Evolutionary conservation across 495 filamentous ascomycete species (phyloP).

Genomic region (Aspergillus cristatus): DNA sequence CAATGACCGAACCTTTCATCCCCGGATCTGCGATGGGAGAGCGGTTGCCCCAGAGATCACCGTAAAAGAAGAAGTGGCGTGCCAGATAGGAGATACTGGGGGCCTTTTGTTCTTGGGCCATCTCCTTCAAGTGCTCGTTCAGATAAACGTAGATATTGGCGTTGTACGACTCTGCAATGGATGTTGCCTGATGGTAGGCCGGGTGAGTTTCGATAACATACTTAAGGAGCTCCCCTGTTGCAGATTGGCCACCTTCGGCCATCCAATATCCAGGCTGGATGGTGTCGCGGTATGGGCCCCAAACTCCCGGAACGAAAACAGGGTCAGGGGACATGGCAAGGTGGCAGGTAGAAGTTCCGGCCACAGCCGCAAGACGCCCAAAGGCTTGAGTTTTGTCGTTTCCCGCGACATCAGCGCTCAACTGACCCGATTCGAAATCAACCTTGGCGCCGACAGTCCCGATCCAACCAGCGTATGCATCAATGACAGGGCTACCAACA

Average conservation of each 20-base stretch:
- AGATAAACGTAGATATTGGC: slow-evolving; percentile 89
- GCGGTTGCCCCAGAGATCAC: slow-evolving; percentile 95
- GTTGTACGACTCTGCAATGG: slow-evolving; percentile 66
- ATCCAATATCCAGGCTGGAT: slow-evolving; percentile 88
- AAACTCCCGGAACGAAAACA: slow-evolving; percentile 88
- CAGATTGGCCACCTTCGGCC: slow-evolving; percentile 92
- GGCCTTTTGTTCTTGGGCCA: slow-evolving; percentile 55
- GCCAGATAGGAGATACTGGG: slow-evolving; percentile 75
- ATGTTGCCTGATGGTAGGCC: slow-evolving; percentile 66
- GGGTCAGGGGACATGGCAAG: slow-evolving; percentile 87
- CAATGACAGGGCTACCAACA: slow-evolving; percentile 91
- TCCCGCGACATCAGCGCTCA: slow-evolving; percentile 49
- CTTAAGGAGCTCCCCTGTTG: slow-evolving; percentile 87
- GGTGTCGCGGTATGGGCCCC: slow-evolving; percentile 93
- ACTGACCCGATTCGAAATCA: slow-evolving; percentile 49
- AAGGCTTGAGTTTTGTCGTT: slow-evolving; percentile 90
- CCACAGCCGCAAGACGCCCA: slow-evolving; percentile 85
- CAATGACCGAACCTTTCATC: slow-evolving; percentile 85
- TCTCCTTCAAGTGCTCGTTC: slow-evolving; percentile 74
- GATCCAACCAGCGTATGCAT: slow-evolving; percentile 97
- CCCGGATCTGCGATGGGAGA: slow-evolving; percentile 84
- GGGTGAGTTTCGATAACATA: slow-evolving; percentile 92
- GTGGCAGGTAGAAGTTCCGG: slow-evolving; percentile 94
- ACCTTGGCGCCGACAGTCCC: slow-evolving; percentile 97
- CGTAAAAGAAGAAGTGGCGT: slow-evolving; percentile 96